A percentile compares a stretch with the other conserved stretches of the same genome.
Evolutionary conservation across 2,329 filamentous ascomycete genomes (phyloP).

Genomic region (Calonectria hawksworthii): DNA sequence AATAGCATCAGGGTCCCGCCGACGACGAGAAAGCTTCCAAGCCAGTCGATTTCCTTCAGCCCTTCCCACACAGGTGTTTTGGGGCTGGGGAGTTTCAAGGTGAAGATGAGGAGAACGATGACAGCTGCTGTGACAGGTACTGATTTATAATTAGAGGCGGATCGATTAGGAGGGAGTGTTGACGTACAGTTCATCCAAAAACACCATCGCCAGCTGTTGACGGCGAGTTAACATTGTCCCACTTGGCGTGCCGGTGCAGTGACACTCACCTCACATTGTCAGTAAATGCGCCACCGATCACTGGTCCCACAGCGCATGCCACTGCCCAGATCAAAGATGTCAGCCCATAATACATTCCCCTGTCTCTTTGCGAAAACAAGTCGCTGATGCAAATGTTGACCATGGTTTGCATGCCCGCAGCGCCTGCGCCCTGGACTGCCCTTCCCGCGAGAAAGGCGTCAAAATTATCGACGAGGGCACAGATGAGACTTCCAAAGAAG

Average conservation of each 20-base stretch:
- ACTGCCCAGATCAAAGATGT: slow-evolving; percentile 78
- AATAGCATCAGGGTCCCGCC: slow-evolving; percentile 78
- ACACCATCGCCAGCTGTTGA: slow-evolving; percentile 59
- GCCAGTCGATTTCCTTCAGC: slow-evolving; percentile 72
- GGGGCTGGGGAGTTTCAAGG: slow-evolving; percentile 77
- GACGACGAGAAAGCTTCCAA: slow-evolving; percentile 73
- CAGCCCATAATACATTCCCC: slow-evolving; percentile 70
- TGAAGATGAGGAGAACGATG: slow-evolving; percentile 71
- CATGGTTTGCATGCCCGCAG: slow-evolving; percentile 65
- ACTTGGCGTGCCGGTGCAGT: background rate
- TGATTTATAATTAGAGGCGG: slow-evolving; percentile 4
- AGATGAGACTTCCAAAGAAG: slow-evolving; percentile 65
- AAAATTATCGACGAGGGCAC: slow-evolving; percentile 61
- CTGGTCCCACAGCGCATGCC: slow-evolving; percentile 75
- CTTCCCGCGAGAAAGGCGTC: slow-evolving; percentile 55
- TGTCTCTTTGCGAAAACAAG: slow-evolving; percentile 59
- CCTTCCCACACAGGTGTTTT: slow-evolving; percentile 73
- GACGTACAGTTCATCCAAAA: slow-evolving; percentile 65
- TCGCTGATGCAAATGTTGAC: slow-evolving; percentile 69
- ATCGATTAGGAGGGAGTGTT: slow-evolving; percentile 18
- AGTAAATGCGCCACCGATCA: slow-evolving; percentile 75
- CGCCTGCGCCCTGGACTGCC: slow-evolving; percentile 66
- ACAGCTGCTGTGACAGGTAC: slow-evolving; percentile 67
- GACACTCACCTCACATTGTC: slow-evolving; percentile 64
- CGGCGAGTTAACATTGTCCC: background rate